Evolutionary conservation across 441 rosid species (phyloP), one percentile per base, ranked within the genome.

Genomic region (Pelargonium citronellum): DNA sequence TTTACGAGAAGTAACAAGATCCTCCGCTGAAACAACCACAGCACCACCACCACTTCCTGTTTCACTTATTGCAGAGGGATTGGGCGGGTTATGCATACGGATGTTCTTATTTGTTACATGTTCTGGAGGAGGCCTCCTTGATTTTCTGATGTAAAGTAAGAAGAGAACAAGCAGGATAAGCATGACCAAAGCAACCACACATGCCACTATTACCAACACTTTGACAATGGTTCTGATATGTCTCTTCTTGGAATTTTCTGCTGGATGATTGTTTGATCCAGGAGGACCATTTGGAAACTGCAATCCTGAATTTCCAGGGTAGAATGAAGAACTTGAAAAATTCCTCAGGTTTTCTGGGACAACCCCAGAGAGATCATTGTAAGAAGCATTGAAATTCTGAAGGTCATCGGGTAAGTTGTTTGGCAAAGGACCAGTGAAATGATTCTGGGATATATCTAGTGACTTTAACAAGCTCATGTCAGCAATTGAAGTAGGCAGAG

Each of bases 11-110:
- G 96, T 73, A 68, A 84, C 79, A 4, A 92, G 90, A 81, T 95
- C 99, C 76, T 85, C 97, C 5, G 99, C 89, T 37, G 99, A 87
- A 71, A 95, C 87, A 74, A 87, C 84, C 82, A 82, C n/a, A n/a
- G n/a, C 75, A 66, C 89, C 83, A 68, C 90, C 90, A 7, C 89
- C 90, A 73, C 89, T 83, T 10, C 75, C 90, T 10, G 85, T 61
- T 37, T 86, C 83, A 64, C 76, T 75, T 20, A 75, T 46, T 46
- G 82, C 85, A 34, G 96, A 87, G 5, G 91, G 85, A 72, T 79
- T 83, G 41, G 86, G 69, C 64, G 79, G 79, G 55, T 87, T 70
- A 66, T 69, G 83, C 73, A 83, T 78, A n/a, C 64, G 74, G 43
- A 67, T 78, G 67, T 79, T 86, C 80, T 88, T 88, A 24, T 79